Evolutionary conservation across 306 rosid genomes (phyloP).

Genomic region (Begonia masoniana): DNA sequence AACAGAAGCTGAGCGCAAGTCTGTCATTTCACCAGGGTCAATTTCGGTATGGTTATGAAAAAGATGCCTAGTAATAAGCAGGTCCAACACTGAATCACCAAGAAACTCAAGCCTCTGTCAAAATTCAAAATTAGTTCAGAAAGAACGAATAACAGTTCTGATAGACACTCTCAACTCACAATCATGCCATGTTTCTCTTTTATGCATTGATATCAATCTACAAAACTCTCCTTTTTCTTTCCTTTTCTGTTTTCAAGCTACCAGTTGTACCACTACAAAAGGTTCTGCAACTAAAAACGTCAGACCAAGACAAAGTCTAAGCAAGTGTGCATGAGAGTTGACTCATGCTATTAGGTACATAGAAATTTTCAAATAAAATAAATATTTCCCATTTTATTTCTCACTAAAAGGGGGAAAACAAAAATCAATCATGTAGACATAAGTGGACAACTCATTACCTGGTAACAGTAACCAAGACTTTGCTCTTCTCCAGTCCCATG

Average conservation of each 20-base stretch:
- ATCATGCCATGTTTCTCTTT: no score
- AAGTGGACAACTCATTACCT: conserved; percentile 31
- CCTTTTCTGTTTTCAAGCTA: no score
- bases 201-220: no score
- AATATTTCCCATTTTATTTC: neutral
- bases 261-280: no score
- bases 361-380: no score
- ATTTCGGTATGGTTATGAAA: conserved; percentile 47
- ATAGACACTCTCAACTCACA: conserved; percentile 5
- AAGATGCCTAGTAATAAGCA: conserved; percentile 79
- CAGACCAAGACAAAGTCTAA: no score
- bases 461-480: conserved; percentile 53
- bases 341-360: no score
- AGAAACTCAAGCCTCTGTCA: conserved; percentile 91
- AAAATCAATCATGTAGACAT: neutral
- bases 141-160: neutral
- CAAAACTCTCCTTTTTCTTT: no score
- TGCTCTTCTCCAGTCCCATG: conserved; percentile 53
- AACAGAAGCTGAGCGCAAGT: conserved; percentile 88
- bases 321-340: no score
- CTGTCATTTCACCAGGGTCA: conserved; percentile 88
- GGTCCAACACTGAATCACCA: conserved; percentile 83
- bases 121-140: conserved; percentile 5
- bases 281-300: no score
- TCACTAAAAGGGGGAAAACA: conserved; percentile 1